phyloP scores from a whole-genome alignment of 345 rosid species.

The Microthlaspi erraticum region DNA sequence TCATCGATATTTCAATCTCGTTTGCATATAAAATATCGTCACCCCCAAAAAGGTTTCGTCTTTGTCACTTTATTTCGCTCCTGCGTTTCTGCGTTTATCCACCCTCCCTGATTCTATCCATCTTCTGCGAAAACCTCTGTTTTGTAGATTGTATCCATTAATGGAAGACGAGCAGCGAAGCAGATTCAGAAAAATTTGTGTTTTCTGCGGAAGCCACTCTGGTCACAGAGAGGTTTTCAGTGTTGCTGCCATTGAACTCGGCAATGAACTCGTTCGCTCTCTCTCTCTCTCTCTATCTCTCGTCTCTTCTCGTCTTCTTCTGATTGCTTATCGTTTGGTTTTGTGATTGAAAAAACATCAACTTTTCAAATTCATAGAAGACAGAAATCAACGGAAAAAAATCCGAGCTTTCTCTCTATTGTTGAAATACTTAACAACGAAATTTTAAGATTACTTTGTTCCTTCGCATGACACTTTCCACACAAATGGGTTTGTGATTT shows the following conservation, averaged over 20 bases:
- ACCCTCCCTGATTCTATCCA: not conserved
- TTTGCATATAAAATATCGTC: slow-evolving; percentile 29
- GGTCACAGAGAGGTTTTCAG: slow-evolving; percentile 84
- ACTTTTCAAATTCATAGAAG: slow-evolving; percentile 12
- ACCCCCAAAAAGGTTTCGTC: slow-evolving; percentile 40
- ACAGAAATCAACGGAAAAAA: slow-evolving; percentile 15
- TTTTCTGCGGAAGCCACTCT: slow-evolving; percentile 93
- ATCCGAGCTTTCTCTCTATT: slow-evolving; percentile 19
- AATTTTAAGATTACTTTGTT: slow-evolving; percentile 28
- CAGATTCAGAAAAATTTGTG: slow-evolving; percentile 85
- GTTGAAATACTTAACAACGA: not conserved
- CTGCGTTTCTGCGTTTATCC: slow-evolving; percentile 7
- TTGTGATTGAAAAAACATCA: slow-evolving; percentile 6
- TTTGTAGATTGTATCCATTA: slow-evolving; percentile 35
- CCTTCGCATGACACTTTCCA: not conserved
- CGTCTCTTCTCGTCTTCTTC: slow-evolving; percentile 11
- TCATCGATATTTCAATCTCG: slow-evolving; percentile 30
- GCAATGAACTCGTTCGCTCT: slow-evolving; percentile 86
- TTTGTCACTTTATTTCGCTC: slow-evolving; percentile 32
- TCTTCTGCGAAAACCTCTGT: slow-evolving; percentile 33
- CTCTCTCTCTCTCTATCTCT: slow-evolving; percentile 18
- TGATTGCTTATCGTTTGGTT: slow-evolving; percentile 21
- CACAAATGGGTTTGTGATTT: slow-evolving; percentile 27
- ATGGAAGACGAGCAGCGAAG: slow-evolving; percentile 59
- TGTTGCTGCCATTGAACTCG: slow-evolving; percentile 90